Evolutionary conservation across 2,329 filamentous ascomycete species (phyloP).

Genomic region (Colletotrichum horii): DNA sequence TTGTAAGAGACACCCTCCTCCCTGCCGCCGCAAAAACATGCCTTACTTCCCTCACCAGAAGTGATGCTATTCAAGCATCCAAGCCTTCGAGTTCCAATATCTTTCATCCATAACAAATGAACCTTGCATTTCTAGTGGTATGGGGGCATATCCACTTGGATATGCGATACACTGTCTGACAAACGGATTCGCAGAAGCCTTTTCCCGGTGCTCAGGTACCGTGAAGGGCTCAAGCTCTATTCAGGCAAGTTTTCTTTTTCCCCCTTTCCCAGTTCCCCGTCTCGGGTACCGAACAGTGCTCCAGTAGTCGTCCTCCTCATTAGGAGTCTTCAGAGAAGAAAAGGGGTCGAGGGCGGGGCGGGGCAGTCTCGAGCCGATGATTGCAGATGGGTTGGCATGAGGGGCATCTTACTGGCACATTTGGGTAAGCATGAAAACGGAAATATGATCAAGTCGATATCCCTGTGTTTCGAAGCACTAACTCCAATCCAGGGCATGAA

Average conservation of each 20-base stretch:
- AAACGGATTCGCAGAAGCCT: no score
- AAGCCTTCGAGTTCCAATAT: neutral
- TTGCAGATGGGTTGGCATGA: neutral
- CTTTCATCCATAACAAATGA: neutral
- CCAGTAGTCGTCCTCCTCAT: neutral
- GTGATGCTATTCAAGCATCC: neutral
- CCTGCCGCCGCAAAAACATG: neutral
- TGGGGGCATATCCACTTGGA: neutral
- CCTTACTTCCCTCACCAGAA: neutral
- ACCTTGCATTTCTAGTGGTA: neutral
- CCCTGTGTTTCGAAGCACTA: neutral
- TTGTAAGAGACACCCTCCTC: neutral
- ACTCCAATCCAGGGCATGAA: neutral
- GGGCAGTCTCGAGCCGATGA: neutral
- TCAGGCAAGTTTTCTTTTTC: no score
- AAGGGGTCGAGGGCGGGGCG: neutral
- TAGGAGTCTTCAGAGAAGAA: neutral
- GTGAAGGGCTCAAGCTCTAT: no score
- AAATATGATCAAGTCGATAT: neutral
- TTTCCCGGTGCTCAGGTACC: no score
- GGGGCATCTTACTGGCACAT: neutral
- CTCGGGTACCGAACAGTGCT: no score
- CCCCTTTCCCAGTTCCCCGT: no score
- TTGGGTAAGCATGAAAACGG: neutral
- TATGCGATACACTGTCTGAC: neutral